These are phyloP conservation scores for Allium sativum DNA, from an alignment of 106 monocot genomes.

Conservation along the genomic window DNA sequence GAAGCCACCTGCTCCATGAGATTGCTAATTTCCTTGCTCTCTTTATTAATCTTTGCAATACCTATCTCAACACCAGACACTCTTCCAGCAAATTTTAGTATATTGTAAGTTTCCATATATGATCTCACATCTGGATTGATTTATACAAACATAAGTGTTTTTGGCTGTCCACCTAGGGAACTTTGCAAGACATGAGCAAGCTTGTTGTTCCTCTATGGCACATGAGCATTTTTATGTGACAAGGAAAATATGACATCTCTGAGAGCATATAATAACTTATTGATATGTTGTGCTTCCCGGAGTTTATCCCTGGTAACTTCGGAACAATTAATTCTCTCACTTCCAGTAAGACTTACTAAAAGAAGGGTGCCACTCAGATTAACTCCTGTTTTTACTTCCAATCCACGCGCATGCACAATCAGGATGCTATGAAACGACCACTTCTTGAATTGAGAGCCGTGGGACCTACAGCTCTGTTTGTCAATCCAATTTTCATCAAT, in stretches of 20 bases:
- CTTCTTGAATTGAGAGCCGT: slow-evolving; percentile 75
- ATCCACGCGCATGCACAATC: slow-evolving; percentile 55
- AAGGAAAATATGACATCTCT: slow-evolving; percentile 61
- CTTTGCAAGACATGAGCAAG: slow-evolving; percentile 65
- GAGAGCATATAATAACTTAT: slow-evolving; percentile 73
- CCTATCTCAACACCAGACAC: slow-evolving; percentile 55
- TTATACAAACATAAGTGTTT: slow-evolving; percentile 23
- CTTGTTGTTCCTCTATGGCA: slow-evolving; percentile 26
- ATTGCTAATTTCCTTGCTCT: slow-evolving; percentile 48
- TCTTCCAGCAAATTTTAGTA: slow-evolving; percentile 76
- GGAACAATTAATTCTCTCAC: slow-evolving; percentile 81
- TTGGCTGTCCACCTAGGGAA: slow-evolving; percentile 67
- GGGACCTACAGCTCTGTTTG: slow-evolving; percentile 49
- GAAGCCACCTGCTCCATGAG: slow-evolving; percentile 31
- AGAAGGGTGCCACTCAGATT: slow-evolving; percentile 49
- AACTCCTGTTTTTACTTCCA: slow-evolving; percentile 40
- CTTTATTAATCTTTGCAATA: slow-evolving; percentile 25
- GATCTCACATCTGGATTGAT: slow-evolving; percentile 57
- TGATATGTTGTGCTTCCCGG: slow-evolving; percentile 84
- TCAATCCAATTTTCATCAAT: slow-evolving; percentile 48
- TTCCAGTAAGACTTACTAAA: slow-evolving; percentile 78
- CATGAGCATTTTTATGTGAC: slow-evolving; percentile 57
- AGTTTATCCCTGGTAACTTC: slow-evolving; percentile 75
- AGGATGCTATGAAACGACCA: slow-evolving; percentile 65
- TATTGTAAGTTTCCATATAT: slow-evolving; percentile 50